These are phyloP conservation scores for Trypethelium eluteriae DNA, from an alignment of 495 filamentous ascomycete species.

Conservation along the genomic window DNA sequence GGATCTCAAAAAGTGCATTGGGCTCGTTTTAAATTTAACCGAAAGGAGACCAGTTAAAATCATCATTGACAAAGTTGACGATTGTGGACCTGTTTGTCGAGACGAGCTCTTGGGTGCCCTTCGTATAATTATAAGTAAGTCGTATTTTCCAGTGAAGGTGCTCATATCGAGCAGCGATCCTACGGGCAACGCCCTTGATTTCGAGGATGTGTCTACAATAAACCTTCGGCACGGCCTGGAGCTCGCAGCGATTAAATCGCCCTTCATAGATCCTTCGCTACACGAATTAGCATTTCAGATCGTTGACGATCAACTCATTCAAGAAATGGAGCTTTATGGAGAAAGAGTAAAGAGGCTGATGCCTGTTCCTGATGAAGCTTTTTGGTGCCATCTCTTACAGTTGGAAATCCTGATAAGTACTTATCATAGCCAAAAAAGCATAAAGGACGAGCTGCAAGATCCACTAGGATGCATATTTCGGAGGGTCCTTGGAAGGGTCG, in stretches of 20 bases:
- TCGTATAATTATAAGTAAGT: constrained; percentile 24
- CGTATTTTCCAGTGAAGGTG: constrained; percentile 35
- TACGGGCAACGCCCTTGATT: not conserved
- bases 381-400: constrained; percentile 6
- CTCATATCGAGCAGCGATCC: constrained; percentile 38
- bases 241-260: constrained; percentile 5
- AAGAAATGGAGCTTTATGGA: not conserved
- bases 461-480: not conserved
- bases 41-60: constrained; percentile 9
- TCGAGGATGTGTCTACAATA: not conserved
- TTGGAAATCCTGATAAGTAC: constrained; percentile 10
- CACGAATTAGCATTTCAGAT: not conserved
- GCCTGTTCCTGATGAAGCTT: constrained; percentile 9
- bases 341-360: constrained; percentile 8
- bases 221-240: constrained; percentile 6
- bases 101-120: constrained; percentile 10
- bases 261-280: not conserved
- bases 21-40: not conserved
- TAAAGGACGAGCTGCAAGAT: not conserved
- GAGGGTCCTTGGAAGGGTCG: constrained; percentile 7
- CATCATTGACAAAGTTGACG: constrained; percentile 21
- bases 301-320: constrained; percentile 6
- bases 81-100: constrained; percentile 8
- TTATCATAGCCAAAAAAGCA: not conserved
- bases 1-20: constrained; percentile 4